These are phyloP conservation scores for Trichomonas tenax DNA, from an alignment of 208 protist genomes.

Conservation along the genomic window DNA sequence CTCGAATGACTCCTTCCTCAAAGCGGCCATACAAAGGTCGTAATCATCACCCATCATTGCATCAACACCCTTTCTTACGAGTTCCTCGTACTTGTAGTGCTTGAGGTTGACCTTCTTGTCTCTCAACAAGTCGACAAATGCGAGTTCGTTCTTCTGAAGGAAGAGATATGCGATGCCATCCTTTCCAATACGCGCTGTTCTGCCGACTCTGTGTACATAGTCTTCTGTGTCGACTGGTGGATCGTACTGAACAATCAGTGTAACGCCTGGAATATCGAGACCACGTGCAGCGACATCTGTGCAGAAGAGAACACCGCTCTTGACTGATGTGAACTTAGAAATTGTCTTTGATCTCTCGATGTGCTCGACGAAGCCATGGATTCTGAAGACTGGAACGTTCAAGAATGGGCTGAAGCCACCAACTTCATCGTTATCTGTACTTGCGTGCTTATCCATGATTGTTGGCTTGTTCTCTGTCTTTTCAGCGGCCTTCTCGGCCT, in stretches of 20 bases:
- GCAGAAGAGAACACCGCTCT: constrained; percentile 70
- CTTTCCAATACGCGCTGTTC: constrained; percentile 10
- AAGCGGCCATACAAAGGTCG: neutral
- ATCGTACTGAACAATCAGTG: constrained; percentile 92
- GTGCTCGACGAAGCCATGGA: constrained; percentile 82
- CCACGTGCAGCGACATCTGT: constrained; percentile 63
- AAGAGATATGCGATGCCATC: constrained; percentile 14
- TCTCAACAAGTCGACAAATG: neutral
- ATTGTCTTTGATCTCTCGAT: constrained; percentile 69
- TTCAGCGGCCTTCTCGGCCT: neutral
- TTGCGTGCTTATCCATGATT: neutral
- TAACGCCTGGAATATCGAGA: constrained; percentile 71
- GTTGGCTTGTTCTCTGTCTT: neutral
- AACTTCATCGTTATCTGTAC: constrained; percentile 20
- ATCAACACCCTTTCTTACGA: neutral
- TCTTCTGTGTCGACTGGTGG: constrained; percentile 73
- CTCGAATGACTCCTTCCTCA: neutral
- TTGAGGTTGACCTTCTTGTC: neutral
- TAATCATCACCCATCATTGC: neutral
- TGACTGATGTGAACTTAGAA: constrained; percentile 58
- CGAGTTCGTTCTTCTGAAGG: neutral
- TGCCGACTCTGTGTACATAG: constrained; percentile 68
- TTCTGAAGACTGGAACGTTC: constrained; percentile 54
- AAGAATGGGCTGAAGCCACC: neutral
- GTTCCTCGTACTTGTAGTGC: neutral